Percentiles rank a stretch among this genome's conserved stretches.
Evolutionary conservation across 2,329 filamentous ascomycete species (phyloP).

Genomic region (Zymoseptoria brevis): DNA sequence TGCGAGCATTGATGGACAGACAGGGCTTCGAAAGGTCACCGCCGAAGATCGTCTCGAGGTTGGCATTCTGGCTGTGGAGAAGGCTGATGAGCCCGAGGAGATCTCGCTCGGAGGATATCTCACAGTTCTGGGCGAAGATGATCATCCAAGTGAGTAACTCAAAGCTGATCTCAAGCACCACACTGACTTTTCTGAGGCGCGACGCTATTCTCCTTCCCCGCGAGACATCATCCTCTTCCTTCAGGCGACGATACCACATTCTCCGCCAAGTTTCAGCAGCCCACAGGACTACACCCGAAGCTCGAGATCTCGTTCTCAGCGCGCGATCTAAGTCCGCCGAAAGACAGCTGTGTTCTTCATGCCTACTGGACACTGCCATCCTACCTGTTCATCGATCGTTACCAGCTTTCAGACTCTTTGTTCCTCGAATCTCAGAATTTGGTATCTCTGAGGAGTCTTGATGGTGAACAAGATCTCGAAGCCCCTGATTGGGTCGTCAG

Average conservation of each 20-base stretch:
- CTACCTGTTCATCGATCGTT: slow-evolving; percentile 74
- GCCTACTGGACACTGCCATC: slow-evolving; percentile 77
- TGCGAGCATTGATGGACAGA: neutral
- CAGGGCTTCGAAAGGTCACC: slow-evolving; percentile 2
- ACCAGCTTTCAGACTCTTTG: slow-evolving; percentile 68
- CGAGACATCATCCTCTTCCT: slow-evolving; percentile 60
- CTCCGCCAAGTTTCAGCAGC: slow-evolving; percentile 54
- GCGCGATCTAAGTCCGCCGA: slow-evolving; percentile 40
- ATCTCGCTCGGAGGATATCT: slow-evolving; percentile 71
- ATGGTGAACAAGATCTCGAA: slow-evolving; percentile 78
- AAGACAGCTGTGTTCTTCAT: slow-evolving; percentile 61
- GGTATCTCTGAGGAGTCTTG: slow-evolving; percentile 56
- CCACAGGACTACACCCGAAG: slow-evolving; percentile 76
- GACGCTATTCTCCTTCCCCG: slow-evolving; percentile 75
- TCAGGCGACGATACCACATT: slow-evolving; percentile 31
- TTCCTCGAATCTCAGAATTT: slow-evolving; percentile 79
- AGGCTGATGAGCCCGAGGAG: slow-evolving; percentile 59
- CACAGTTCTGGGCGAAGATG: slow-evolving; percentile 67
- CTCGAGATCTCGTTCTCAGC: slow-evolving; percentile 59
- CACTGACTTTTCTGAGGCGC: slow-evolving; percentile 44
- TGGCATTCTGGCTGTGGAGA: slow-evolving; percentile 64
- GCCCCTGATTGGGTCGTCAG: slow-evolving; percentile 73
- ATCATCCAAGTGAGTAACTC: slow-evolving; percentile 49
- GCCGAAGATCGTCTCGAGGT: slow-evolving; percentile 55
- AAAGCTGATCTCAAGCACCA: neutral